Base-by-base conservation (phyloP, 495 filamentous ascomycete genomes). In the Geoglossum glabrum region DNA sequence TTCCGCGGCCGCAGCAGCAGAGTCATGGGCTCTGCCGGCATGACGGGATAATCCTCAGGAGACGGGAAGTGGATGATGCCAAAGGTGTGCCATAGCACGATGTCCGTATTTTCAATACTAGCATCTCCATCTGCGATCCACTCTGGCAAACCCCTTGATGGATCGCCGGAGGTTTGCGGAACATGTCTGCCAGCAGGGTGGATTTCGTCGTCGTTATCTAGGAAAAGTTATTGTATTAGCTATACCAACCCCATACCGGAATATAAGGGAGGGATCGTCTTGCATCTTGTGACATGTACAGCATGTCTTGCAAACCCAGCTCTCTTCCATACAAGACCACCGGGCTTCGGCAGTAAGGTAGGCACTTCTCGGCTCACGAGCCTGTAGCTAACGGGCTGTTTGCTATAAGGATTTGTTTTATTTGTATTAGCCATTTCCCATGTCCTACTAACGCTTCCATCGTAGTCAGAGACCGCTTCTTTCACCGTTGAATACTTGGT, bases 21-120 rank as follows among this genome's bases (percentile, higher is more conserved):
- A 7, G 81, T 87, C 79, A 95, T 89, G 0, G 86, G 85, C 73
- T 94, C 87, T 0, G 83, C 86, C 1, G 89, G 90, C 90, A 97
- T 97, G 63, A 97, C 75, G 31, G 90, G 90, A 71, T 85, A 97
- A 67, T 97, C 90, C 65, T 97, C 90, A 0, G 89, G 89, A 0
- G 87, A 70, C 0, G 90, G 90, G 75, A 95, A 94, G 68, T 97
- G 90, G 8, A 83, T 90, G 5, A 95, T 72, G 30, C 90, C 90
- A 64, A 95, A 97, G 0, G 90, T 97, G 69, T 97, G 90, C 90
- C 90, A 97, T 23, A 97, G 77, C 2, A 97, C 90, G 25, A 95
- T 69, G 68, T 97, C 86, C 7, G 81, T 85, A 70, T 95, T 85
- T 27, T 86, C 86, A 61, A 95, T 84, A 38, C 73, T 80, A 62